Evolutionary conservation across 345 rosid species (phyloP).

Genomic region (Eucalyptus victrix): DNA sequence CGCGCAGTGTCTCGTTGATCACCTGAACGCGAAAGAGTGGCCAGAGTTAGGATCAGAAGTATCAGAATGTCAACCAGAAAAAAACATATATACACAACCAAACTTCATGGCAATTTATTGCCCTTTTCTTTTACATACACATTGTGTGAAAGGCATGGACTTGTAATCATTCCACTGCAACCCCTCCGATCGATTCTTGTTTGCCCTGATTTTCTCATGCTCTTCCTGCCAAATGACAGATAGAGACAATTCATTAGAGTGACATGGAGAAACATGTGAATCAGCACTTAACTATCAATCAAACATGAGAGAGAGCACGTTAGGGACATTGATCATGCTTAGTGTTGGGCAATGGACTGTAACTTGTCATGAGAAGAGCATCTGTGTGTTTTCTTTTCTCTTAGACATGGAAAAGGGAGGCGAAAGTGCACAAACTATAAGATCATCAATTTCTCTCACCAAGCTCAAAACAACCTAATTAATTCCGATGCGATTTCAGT

Average conservation of each 20-base stretch:
- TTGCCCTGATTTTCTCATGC: constrained; percentile 70
- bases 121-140: constrained; percentile 31
- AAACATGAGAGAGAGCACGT: neutral
- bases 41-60: neutral
- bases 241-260: neutral
- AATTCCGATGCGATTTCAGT: neutral
- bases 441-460: neutral
- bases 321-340: neutral
- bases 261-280: neutral
- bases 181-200: constrained; percentile 29
- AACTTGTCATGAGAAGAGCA: neutral
- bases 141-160: constrained; percentile 97
- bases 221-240: constrained; percentile 47
- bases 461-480: neutral
- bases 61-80: neutral
- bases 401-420: neutral
- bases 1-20: constrained; percentile 78
- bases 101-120: neutral
- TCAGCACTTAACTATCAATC: neutral
- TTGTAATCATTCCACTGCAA: constrained; percentile 92
- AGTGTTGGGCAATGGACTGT: neutral
- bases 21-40: constrained; percentile 27
- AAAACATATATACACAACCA: neutral
- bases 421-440: neutral
- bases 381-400: neutral